phyloP scores from a whole-genome alignment of 768 basidiomycete genomes.

The Dentipellis sp. region DNA sequence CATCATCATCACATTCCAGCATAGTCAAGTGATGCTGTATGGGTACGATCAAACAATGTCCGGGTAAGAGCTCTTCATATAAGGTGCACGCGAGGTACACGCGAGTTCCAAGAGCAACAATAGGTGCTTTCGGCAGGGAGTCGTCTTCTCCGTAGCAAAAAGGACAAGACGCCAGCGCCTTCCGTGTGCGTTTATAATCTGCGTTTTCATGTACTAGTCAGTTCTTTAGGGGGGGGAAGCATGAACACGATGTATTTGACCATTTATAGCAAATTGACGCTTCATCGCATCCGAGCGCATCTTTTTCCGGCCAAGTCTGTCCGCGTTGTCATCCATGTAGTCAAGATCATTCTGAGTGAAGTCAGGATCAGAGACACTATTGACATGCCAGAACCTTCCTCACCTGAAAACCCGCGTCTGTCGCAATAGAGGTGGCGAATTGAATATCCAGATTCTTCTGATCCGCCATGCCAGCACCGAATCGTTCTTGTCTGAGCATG shows the following conservation, averaged over 20 bases:
- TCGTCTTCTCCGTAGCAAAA: slow-evolving; percentile 95
- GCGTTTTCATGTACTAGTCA: slow-evolving; percentile 2
- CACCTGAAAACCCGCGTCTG: slow-evolving; percentile 83
- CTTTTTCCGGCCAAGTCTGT: slow-evolving; percentile 84
- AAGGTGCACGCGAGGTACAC: slow-evolving; percentile 86
- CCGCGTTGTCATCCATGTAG: slow-evolving; percentile 96
- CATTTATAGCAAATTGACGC: slow-evolving; percentile 92
- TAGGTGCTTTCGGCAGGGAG: slow-evolving; percentile 75
- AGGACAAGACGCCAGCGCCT: slow-evolving; percentile 73
- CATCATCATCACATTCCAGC: slow-evolving; percentile 93
- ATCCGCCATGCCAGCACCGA: slow-evolving; percentile 81
- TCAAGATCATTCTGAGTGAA: slow-evolving; percentile 67
- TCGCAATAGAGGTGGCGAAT: slow-evolving; percentile 80
- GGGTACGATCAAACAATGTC: slow-evolving; percentile 93
- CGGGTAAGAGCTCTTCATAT: slow-evolving; percentile 80
- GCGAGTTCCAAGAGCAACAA: slow-evolving; percentile 86
- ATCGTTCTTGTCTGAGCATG: slow-evolving; percentile 87
- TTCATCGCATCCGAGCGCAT: slow-evolving; percentile 97
- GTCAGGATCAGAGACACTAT: not conserved
- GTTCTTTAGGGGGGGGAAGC: not conserved
- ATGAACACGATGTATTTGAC: slow-evolving; percentile 29
- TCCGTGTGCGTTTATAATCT: slow-evolving; percentile 96
- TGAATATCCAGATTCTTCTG: slow-evolving; percentile 89
- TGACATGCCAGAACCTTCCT: slow-evolving; percentile 9
- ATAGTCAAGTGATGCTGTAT: slow-evolving; percentile 88